These are phyloP conservation scores for Gossypium sturtianum DNA, from an alignment of 345 rosid species.

Conservation along the genomic window DNA sequence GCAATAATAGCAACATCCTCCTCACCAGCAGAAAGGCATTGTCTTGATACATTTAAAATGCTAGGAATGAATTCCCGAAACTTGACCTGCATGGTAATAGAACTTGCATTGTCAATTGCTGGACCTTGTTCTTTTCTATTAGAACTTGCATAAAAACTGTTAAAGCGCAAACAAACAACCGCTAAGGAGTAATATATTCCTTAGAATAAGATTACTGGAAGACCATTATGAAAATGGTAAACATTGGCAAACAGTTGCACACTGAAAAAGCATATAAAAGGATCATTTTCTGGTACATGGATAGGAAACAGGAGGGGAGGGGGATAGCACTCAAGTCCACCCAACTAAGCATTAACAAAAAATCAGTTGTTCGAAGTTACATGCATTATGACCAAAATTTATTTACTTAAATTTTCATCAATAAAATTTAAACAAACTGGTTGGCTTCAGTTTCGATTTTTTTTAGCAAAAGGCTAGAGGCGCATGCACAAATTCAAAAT, in stretches of 20 bases:
- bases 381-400: background rate
- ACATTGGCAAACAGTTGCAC: background rate
- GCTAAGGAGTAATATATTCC: background rate
- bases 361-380: background rate
- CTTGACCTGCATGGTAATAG: constrained; percentile 53
- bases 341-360: no score
- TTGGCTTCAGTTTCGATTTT: background rate
- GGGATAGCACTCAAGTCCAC: background rate
- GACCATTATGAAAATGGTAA: background rate
- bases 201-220: background rate
- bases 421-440: background rate
- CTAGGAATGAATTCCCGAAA: constrained; percentile 97
- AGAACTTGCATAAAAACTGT: background rate
- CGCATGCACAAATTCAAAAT: background rate
- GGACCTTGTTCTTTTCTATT: background rate
- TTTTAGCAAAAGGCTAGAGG: no score
- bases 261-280: background rate
- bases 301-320: background rate
- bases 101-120: background rate
- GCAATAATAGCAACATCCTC: constrained; percentile 98
- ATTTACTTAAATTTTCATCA: background rate
- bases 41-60: constrained; percentile 89
- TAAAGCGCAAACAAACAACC: background rate
- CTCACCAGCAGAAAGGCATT: constrained; percentile 84
- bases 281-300: background rate